These are phyloP conservation scores for Lichtheimia corymbifera DNA, from an alignment of 371 early-diverging fungal species.

Conservation along the genomic window DNA sequence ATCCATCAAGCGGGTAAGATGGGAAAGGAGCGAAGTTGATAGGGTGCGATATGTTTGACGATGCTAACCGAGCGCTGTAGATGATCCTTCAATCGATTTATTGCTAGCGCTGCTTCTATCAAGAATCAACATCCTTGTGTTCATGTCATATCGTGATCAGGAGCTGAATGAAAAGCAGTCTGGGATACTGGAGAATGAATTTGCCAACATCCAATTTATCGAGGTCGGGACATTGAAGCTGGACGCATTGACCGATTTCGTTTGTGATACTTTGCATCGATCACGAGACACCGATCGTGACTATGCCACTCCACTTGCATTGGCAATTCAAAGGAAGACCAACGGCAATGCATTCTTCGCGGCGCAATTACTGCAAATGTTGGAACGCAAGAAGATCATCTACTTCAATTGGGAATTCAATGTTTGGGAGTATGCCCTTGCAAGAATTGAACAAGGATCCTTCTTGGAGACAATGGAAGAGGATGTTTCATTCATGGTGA, in stretches of 20 bases:
- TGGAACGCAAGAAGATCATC: slow-evolving; percentile 45
- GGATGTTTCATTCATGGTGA: slow-evolving; percentile 36
- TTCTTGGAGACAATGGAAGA: slow-evolving; percentile 24
- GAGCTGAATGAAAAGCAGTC: slow-evolving; percentile 22
- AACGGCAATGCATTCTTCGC: slow-evolving; percentile 47
- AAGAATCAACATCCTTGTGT: slow-evolving; percentile 29
- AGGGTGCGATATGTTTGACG: too few species aligned
- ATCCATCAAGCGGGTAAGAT: slow-evolving; percentile 40
- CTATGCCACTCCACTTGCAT: slow-evolving; percentile 32
- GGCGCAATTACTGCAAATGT: slow-evolving; percentile 32
- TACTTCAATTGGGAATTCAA: slow-evolving; percentile 52
- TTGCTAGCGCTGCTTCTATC: slow-evolving; percentile 35
- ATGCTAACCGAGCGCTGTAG: slow-evolving; percentile 2
- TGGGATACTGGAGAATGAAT: slow-evolving; percentile 25
- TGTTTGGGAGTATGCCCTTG: slow-evolving; percentile 42
- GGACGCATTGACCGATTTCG: slow-evolving; percentile 34
- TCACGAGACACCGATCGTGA: slow-evolving; percentile 19
- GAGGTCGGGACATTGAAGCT: slow-evolving; percentile 31
- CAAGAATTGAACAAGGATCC: slow-evolving; percentile 26
- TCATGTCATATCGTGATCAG: slow-evolving; percentile 41
- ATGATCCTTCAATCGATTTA: slow-evolving; percentile 45
- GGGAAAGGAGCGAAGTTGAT: not conserved
- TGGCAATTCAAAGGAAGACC: slow-evolving; percentile 34
- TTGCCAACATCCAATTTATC: slow-evolving; percentile 27
- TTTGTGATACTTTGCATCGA: slow-evolving; percentile 39